Evolutionary conservation across 1,139 yeast genomes (phyloP), one percentile per base, ranked within the genome.

Genomic region (Trichomonascaceae sp.): DNA sequence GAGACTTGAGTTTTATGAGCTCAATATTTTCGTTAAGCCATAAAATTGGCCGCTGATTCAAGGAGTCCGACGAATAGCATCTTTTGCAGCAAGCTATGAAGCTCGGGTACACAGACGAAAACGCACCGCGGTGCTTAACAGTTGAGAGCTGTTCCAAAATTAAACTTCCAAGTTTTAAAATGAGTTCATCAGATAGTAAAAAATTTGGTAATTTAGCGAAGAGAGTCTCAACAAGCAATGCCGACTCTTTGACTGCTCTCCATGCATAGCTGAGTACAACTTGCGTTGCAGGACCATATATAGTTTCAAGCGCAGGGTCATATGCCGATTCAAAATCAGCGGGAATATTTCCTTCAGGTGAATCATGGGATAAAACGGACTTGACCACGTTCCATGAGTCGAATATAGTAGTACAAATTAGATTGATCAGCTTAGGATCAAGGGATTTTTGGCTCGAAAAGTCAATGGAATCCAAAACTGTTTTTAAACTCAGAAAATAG

Each of bases 101-200:
- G 0, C 93, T 80, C 1, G 96, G 96, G 59, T 87, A 84, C 0
- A 90, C 85, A 0, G 97, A 83, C 2, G 95, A 84, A 59, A 91
- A 87, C 0, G 97, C 96, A 41, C 98, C 98, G 58, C 95, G 78
- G 63, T 93, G 98, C 52, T 90, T 82, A 7, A 90, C 85, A 0
- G 81, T 76, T 2, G 88, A 79, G 47, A 91, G 71, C 66, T 91
- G 96, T 12, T 75, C 78, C 55, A 84, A 75, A 6, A 87, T 70
- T 12, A 85, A 63, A 1, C 78, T 75, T 10, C 89, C 87, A 39
- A 79, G 65, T n/a, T 60, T 58, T 0, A 70, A 47, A 9, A 80
- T 61, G 1, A 64, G 60, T 1, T 61, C 64, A n/a, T 63, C 63
- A 2, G 61, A 53, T 12, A 68, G 53, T 9, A 62, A 51, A 0